Evolutionary conservation across 441 rosid genomes (phyloP), one percentile per base, ranked within the genome.

Genomic region (Corymbia calophylla): DNA sequence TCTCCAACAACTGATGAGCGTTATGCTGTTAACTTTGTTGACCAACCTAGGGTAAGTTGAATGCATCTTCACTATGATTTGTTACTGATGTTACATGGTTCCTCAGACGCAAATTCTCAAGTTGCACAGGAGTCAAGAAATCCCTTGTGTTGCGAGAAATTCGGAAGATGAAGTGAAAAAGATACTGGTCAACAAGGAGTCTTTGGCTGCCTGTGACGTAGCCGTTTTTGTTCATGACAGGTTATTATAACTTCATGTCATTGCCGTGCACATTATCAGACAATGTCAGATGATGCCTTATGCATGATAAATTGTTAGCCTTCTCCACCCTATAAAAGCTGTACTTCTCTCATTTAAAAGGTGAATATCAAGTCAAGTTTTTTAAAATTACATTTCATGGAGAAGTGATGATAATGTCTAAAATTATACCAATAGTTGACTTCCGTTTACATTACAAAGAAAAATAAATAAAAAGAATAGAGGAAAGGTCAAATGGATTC

Each of bases 181-280:
- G 66, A 90, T 96, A 90, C 93, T 98, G 86, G 93, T 95, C 25
- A 89, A 91, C 58, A 97, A 96, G 91, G 99, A 98, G 87, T 94
- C 98, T 47, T 92, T 96, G 93, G 98, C 98, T 90, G 91, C 94
- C 48, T 97, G 99, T 92, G 98, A 98, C 90, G 88, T 97, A 90
- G 98, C 99, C 87, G 91, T 97, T 85, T 98, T 98, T 91, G 95
- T 97, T 55, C 93, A 97, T 87, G 99, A 98, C 94, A 95, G 99
- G 99, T 98, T 32, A 13, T 48, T 32, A 29, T 39, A 54, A 86
- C 10, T 54, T 85, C 35, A 47, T 27, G 31, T 70, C 27, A 70
- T 35, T 19, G 48, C 81, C 14, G 4, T 0, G 27, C 25, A 7
- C 48, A 19, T 35, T n/a, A 64, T 35, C 21, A 21, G 48, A 70